These are phyloP conservation scores for Saxophila tyrrhenica DNA, from an alignment of 495 filamentous ascomycete genomes.

Conservation along the genomic window DNA sequence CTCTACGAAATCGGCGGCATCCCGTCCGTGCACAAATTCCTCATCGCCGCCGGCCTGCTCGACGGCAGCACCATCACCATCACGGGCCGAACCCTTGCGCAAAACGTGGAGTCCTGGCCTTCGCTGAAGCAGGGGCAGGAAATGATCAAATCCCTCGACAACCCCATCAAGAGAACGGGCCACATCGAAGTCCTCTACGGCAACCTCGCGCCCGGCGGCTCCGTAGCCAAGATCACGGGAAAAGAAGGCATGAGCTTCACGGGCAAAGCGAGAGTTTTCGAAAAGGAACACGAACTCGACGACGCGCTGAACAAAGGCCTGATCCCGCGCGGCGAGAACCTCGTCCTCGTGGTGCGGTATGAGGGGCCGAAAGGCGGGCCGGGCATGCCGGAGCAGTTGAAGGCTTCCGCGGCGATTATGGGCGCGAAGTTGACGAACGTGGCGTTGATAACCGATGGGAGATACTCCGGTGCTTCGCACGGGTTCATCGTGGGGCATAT, in stretches of 20 bases:
- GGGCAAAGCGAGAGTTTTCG: constrained; percentile 76
- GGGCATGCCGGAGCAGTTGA: constrained; percentile 97
- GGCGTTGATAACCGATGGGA: constrained; percentile 85
- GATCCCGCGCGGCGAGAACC: constrained; percentile 66
- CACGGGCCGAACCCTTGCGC: constrained; percentile 77
- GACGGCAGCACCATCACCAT: constrained; percentile 82
- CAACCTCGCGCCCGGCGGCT: constrained; percentile 82
- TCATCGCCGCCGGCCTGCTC: constrained; percentile 70
- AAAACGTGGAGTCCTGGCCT: constrained; percentile 77
- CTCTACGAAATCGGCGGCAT: constrained; percentile 90
- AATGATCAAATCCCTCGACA: constrained; percentile 68
- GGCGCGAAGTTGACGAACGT: constrained; percentile 81
- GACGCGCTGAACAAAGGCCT: constrained; percentile 57
- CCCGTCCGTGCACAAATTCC: constrained; percentile 81
- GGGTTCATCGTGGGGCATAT: constrained; percentile 97
- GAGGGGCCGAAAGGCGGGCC: constrained; percentile 93
- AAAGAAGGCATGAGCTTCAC: constrained; percentile 81
- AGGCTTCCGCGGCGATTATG: constrained; percentile 82
- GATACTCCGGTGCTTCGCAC: constrained; percentile 83
- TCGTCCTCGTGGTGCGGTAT: constrained; percentile 89
- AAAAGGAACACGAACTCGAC: constrained; percentile 76
- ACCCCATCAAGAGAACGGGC: constrained; percentile 81
- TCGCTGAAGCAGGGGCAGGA: constrained; percentile 68
- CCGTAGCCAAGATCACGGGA: constrained; percentile 96
- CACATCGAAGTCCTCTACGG: constrained; percentile 84